Conservation (phyloP, 2,329 filamentous ascomycete genomes). For the Arthroderma sp. region DNA sequence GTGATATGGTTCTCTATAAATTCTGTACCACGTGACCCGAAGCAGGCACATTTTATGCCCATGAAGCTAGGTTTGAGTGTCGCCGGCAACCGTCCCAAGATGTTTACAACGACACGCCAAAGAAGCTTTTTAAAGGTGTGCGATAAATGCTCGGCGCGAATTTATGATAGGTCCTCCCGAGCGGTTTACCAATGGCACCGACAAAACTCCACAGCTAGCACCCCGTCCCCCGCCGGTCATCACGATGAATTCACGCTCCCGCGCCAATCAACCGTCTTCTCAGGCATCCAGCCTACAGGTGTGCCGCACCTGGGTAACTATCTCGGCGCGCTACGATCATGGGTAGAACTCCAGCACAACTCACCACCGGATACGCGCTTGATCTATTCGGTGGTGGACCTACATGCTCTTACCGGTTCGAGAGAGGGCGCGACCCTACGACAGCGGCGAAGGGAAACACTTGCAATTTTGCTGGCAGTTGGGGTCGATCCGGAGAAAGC, state of each 20-base stretch:
- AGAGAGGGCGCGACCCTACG: conserved; percentile 52
- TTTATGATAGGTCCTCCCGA: background rate
- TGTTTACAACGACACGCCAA: background rate
- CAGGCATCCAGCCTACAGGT: conserved; percentile 92
- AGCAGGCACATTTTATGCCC: too few species aligned
- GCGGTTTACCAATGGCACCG: conserved; percentile 6
- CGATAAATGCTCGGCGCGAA: background rate
- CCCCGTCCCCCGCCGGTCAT: conserved; percentile 2
- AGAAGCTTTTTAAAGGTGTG: background rate
- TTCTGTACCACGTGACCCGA: too few species aligned
- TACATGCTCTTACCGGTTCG: conserved; percentile 78
- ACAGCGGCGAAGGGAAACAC: conserved; percentile 55
- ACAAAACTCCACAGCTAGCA: conserved; percentile 5
- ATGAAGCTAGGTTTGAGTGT: too few species aligned
- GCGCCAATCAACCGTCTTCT: conserved; percentile 55
- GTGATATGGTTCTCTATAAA: too few species aligned
- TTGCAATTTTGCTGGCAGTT: conserved; percentile 71
- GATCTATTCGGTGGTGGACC: conserved; percentile 78
- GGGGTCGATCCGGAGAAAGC: conserved; percentile 67
- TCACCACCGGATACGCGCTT: conserved; percentile 41
- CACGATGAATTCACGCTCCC: background rate
- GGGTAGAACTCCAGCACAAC: conserved; percentile 65
- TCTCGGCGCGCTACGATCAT: conserved; percentile 74
- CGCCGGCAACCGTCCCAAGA: background rate
- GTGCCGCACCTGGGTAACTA: conserved; percentile 93